Evolutionary conservation across 164 flowering plant species (phyloP), one percentile per base, ranked within the genome.

Genomic region (Akebia trifoliata): DNA sequence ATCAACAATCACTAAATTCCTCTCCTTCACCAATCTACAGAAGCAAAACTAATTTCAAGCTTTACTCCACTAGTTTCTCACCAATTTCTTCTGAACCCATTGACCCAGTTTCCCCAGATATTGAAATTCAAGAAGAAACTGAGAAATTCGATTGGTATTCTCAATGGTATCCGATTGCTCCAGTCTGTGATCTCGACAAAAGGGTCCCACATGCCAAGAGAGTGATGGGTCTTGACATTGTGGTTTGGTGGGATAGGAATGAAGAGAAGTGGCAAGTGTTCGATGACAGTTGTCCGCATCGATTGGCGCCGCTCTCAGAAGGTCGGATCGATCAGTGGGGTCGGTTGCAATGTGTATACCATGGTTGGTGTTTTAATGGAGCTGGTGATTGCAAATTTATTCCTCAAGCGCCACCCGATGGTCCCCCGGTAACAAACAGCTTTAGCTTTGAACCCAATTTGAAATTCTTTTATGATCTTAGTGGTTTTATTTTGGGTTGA

Each of bases 321-420:
- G 97, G 97, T 2, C 69, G 90, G 64, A 81, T 89, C 46, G 97
- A 86, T 70, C 83, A 80, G 55, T 80, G 82, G 84, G 95, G 95
- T 0, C 73, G 95, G 64, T 60, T 90, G 76, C 97, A 90, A 69
- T 90, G 97, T 64, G 93, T 84, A 36, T 87, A 90, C 63, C 97
- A 90, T 69, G 97, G 95, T 7, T 85, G 95, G 97, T 90, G 93
- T 51, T 90, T 90, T 48, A 69, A 68, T 72, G 97, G 95, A 49
- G 62, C 86, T 25, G 97, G 94, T 52, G 81, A 78, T 48, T 89
- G 94, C 71, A 78, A 86, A 55, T 61, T 84, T 57, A 84, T 89
- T 50, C 97, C 97, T 61, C 97, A 89, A 40, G 87, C 94, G 3
- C 86, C 96, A 24, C 78, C 65, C 0, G 92, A 89, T 53, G 94